Evolutionary conservation across 2,329 filamentous ascomycete species (phyloP).

Genomic region (Elsinoe perseae): DNA sequence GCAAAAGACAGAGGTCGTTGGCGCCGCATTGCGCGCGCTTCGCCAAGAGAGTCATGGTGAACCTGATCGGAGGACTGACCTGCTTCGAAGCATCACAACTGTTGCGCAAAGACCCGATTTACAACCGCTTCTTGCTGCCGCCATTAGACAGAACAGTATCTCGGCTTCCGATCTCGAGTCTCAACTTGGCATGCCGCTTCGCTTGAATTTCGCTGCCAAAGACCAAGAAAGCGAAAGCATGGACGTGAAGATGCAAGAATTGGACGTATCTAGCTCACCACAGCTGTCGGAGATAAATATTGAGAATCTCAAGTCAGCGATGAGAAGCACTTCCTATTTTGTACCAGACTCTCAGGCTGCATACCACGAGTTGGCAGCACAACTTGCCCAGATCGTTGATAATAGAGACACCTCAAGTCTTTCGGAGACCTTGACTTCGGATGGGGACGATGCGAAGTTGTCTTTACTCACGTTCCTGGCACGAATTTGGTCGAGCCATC

Average conservation of each 20-base stretch:
- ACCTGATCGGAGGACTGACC: not conserved
- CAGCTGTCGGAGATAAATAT: not conserved
- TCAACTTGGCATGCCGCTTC: not conserved
- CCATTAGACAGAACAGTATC: not conserved
- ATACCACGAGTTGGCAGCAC: not conserved
- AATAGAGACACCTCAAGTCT: not conserved
- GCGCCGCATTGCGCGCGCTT: not conserved
- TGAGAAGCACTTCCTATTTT: not conserved
- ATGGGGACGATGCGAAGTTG: not conserved
- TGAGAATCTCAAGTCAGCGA: not conserved
- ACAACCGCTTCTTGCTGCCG: not conserved
- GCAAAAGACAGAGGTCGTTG: conserved; percentile 26
- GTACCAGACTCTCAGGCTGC: not conserved
- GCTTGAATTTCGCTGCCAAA: not conserved
- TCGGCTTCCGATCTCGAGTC: not conserved
- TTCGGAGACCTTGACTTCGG: not conserved
- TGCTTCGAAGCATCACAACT: not conserved
- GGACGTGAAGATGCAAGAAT: not conserved
- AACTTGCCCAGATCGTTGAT: not conserved
- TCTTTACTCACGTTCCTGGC: conserved; percentile 49
- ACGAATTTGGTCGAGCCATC: conserved; percentile 54
- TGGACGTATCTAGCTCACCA: not conserved
- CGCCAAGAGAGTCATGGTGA: not conserved
- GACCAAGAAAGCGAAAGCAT: too few relatives aligned
- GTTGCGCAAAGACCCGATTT: not conserved